A percentile compares a stretch with the other conserved stretches of the same genome.
These are phyloP conservation scores for Plectosphaerella sp. DNA, from an alignment of 2,329 filamentous ascomycete species.

Conservation along the genomic window DNA sequence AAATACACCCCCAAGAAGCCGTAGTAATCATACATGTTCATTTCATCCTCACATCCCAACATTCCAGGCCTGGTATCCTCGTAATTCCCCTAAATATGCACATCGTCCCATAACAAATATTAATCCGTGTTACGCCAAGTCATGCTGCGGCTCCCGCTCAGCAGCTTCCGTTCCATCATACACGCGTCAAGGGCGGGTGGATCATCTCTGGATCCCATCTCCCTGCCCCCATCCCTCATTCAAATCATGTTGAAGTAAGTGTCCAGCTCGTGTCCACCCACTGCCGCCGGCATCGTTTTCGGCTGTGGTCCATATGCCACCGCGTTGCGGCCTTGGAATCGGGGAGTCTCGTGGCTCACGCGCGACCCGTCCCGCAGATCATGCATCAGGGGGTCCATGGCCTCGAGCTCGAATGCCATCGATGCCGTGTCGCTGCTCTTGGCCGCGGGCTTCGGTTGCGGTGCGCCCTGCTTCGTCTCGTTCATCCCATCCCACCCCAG, in stretches of 20 bases:
- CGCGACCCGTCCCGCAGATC: slow-evolving; percentile 24
- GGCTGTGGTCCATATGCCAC: not conserved
- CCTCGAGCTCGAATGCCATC: slow-evolving; percentile 23
- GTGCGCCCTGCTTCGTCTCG: not conserved
- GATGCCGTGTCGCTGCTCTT: not conserved
- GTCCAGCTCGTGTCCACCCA: not conserved
- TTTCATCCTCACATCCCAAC: no score
- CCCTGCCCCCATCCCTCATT: not conserved
- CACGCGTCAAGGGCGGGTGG: not conserved
- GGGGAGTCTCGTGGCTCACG: slow-evolving; percentile 8
- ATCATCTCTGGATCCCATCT: not conserved
- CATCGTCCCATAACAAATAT: no score
- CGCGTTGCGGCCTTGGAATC: not conserved
- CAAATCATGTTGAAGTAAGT: slow-evolving; percentile 8
- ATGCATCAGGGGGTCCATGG: slow-evolving; percentile 40
- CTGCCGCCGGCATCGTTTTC: not conserved
- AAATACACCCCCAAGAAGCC: no score
- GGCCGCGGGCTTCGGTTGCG: not conserved
- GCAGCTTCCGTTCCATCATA: not conserved
- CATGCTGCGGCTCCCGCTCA: no score
- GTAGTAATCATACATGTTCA: no score
- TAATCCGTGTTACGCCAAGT: no score
- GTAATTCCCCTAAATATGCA: no score
- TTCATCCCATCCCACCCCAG: not conserved
- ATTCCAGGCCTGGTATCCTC: no score